Conservation (phyloP, 148 eudicot species). For the Fagopyrum homotropicum region DNA sequence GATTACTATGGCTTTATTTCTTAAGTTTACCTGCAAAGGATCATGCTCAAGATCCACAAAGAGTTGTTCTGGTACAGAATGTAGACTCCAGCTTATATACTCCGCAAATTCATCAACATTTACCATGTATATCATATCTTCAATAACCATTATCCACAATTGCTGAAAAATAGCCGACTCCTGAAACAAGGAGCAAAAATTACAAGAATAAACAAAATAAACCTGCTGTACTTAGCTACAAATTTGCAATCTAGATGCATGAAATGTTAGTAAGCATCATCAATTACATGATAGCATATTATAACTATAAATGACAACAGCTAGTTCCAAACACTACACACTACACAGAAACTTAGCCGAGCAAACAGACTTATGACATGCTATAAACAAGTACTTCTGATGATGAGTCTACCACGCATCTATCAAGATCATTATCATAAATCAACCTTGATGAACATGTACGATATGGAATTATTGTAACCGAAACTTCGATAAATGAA, state of each 20-base stretch:
- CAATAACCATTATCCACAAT: conserved; percentile 75
- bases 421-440: too few relatives aligned
- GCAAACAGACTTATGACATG: neutral
- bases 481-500: neutral
- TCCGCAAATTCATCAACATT: conserved; percentile 51
- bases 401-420: too few relatives aligned
- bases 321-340: neutral
- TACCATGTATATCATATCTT: conserved; percentile 87
- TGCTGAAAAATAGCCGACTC: conserved; percentile 52
- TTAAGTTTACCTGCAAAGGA: conserved; percentile 65
- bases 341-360: neutral
- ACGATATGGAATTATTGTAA: too few relatives aligned
- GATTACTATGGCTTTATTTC: neutral
- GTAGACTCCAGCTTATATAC: conserved; percentile 50
- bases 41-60: conserved; percentile 82
- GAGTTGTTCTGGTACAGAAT: conserved; percentile 30
- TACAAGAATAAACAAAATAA: neutral
- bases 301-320: neutral
- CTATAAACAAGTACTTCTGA: neutral
- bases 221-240: neutral
- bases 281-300: neutral
- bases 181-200: conserved; percentile 29
- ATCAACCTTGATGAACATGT: neutral
- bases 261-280: neutral
- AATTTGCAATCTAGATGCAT: neutral